phyloP scores from a whole-genome alignment of 768 basidiomycete species.

The Xanthoconium stramineum region DNA sequence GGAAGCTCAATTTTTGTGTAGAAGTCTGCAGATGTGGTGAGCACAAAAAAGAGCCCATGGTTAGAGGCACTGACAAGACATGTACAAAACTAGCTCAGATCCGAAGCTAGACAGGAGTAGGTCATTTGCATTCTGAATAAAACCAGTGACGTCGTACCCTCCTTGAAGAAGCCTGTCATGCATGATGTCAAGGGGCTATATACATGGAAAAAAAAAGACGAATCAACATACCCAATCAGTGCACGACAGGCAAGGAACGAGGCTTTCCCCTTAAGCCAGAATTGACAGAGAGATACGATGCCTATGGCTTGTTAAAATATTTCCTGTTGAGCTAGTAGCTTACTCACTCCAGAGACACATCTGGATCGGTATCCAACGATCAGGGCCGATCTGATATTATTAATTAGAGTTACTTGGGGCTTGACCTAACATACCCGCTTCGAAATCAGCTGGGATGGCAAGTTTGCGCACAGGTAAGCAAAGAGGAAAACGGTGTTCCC shows the following conservation, averaged over 20 bases:
- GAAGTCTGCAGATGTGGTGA: constrained; percentile 28
- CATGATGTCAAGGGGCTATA: neutral
- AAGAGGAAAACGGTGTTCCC: constrained; percentile 55
- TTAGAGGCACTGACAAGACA: constrained; percentile 46
- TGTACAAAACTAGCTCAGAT: constrained; percentile 58
- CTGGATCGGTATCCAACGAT: too few species aligned
- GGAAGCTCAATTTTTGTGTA: constrained; percentile 58
- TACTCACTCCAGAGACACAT: too few species aligned
- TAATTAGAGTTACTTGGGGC: neutral
- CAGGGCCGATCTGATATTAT: constrained; percentile 47
- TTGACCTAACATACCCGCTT: constrained; percentile 42
- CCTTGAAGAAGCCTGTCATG: constrained; percentile 40
- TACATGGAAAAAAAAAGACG: neutral
- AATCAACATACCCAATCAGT: constrained; percentile 39
- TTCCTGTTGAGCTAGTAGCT: neutral
- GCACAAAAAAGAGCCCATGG: too few species aligned
- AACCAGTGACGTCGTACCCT: constrained; percentile 29
- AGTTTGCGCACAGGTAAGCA: constrained; percentile 51
- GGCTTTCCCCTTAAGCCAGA: constrained; percentile 53
- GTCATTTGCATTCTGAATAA: neutral
- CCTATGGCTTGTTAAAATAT: constrained; percentile 11
- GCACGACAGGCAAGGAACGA: constrained; percentile 49
- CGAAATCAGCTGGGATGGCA: constrained; percentile 61
- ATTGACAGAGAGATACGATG: constrained; percentile 49
- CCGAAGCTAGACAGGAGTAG: constrained; percentile 40